Evolutionary conservation across 192 early-diverging fungal species (phyloP).

Genomic region (Coemansia sp.): DNA sequence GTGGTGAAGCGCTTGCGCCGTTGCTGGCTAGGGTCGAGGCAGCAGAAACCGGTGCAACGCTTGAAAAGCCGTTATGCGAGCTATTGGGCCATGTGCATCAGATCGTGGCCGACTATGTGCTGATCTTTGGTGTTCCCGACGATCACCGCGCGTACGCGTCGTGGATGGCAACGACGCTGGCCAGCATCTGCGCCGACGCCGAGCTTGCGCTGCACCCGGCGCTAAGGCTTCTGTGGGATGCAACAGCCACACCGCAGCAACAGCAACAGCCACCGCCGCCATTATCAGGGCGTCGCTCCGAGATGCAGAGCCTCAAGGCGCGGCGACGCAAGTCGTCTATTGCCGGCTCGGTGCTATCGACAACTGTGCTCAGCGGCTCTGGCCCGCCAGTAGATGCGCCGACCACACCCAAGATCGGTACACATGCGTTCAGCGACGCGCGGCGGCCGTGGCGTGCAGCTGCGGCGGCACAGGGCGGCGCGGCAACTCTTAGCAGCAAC

Average conservation of each 20-base stretch:
- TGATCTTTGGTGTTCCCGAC: conserved; percentile 25
- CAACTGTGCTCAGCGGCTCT: conserved; percentile 3
- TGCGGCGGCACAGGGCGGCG: neutral
- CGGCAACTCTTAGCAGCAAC: conserved; percentile 8
- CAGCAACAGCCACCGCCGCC: neutral
- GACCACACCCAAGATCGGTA: neutral
- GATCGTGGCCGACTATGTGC: conserved; percentile 31
- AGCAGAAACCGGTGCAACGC: neutral
- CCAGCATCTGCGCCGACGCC: conserved; percentile 39
- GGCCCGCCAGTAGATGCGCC: neutral
- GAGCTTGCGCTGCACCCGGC: conserved; percentile 31
- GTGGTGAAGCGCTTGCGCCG: conserved; percentile 25
- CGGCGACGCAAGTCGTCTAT: conserved; percentile 46
- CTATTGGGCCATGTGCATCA: conserved; percentile 25
- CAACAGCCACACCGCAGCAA: neutral
- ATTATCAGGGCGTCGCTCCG: conserved; percentile 9
- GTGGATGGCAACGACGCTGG: conserved; percentile 36
- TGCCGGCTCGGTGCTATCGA: conserved; percentile 36
- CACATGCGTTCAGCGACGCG: conserved; percentile 14
- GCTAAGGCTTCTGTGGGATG: conserved; percentile 4
- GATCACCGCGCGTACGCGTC: conserved; percentile 22
- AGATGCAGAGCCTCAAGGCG: conserved; percentile 12
- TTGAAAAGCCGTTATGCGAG: conserved; percentile 17
- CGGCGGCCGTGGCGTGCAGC: conserved; percentile 5
- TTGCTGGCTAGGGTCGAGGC: conserved; percentile 14